phyloP scores from a whole-genome alignment of 768 basidiomycete species.

The Mycena belliarum region DNA sequence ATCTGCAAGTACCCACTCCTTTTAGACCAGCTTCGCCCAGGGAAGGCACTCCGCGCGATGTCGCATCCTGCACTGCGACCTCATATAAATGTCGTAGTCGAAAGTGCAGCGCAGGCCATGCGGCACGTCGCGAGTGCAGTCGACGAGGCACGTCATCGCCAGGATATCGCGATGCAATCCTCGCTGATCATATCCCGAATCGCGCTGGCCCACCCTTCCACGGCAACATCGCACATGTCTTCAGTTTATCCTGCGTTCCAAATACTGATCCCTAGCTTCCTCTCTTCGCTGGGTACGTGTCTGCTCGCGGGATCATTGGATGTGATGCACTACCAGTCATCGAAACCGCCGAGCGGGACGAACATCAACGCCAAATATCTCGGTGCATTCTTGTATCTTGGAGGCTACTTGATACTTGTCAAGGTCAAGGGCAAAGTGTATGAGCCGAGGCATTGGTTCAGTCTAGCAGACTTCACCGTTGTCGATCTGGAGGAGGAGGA shows the following conservation, averaged over 20 bases:
- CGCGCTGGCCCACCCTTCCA: constrained; percentile 34
- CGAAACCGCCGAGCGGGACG: constrained; percentile 42
- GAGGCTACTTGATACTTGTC: constrained; percentile 83
- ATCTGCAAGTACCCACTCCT: constrained; percentile 95
- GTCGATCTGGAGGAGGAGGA: constrained; percentile 69
- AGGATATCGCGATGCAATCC: constrained; percentile 67
- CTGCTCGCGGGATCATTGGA: constrained; percentile 85
- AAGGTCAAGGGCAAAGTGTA: constrained; percentile 86
- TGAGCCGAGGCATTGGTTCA: constrained; percentile 89
- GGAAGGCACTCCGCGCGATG: constrained; percentile 31
- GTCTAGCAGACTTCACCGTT: constrained; percentile 70
- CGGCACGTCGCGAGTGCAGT: constrained; percentile 74
- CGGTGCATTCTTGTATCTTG: constrained; percentile 85
- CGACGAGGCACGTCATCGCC: constrained; percentile 73
- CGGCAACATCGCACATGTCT: constrained; percentile 24
- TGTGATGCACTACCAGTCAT: constrained; percentile 70
- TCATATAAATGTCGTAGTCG: constrained; percentile 46
- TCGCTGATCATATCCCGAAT: constrained; percentile 71
- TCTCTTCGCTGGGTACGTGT: constrained; percentile 77
- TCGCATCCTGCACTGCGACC: constrained; percentile 25
- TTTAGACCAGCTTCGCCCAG: constrained; percentile 65
- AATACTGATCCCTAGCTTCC: constrained; percentile 52
- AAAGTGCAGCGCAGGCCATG: constrained; percentile 69
- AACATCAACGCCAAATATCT: constrained; percentile 81
- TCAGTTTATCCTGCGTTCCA: constrained; percentile 34